Evolutionary conservation across 2,329 filamentous ascomycete genomes (phyloP).

Genomic region (Xylariales sp.): DNA sequence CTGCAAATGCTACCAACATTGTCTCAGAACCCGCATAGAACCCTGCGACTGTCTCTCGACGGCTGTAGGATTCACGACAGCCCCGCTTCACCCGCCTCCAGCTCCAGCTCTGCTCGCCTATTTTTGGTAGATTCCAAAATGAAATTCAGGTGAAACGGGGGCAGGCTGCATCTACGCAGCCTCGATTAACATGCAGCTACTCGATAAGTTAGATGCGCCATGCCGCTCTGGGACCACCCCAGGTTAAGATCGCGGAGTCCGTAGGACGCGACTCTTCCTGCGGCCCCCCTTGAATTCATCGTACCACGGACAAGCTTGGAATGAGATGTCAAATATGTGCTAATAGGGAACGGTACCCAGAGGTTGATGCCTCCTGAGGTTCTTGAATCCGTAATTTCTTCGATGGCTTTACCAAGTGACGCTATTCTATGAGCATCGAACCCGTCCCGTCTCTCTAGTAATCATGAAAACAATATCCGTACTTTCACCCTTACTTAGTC

Average conservation of each 20-base stretch:
- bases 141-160: constrained; percentile 14
- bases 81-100: not conserved
- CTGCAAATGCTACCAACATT: constrained; percentile 26
- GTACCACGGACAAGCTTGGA: constrained; percentile 3
- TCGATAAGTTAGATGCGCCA: not conserved
- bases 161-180: constrained; percentile 4
- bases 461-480: constrained; percentile 18
- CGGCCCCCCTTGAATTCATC: not conserved
- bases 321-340: not conserved
- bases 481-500: constrained; percentile 18
- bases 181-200: constrained; percentile 8
- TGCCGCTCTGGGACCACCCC: not conserved
- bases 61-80: not conserved
- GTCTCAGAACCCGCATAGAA: constrained; percentile 19
- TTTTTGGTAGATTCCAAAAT: not conserved
- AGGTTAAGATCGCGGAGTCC: not conserved
- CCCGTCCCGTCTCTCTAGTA: not conserved
- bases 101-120: constrained; percentile 1
- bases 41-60: constrained; percentile 10
- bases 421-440: not conserved
- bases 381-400: not conserved
- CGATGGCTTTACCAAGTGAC: not conserved
- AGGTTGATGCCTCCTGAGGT: not conserved
- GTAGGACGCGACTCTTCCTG: constrained; percentile 12
- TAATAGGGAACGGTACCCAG: constrained; percentile 9